A percentile compares a stretch with the other conserved stretches of the same genome.
Conservation (phyloP, 2,329 filamentous ascomycete species). For the Leptographium flavum region DNA sequence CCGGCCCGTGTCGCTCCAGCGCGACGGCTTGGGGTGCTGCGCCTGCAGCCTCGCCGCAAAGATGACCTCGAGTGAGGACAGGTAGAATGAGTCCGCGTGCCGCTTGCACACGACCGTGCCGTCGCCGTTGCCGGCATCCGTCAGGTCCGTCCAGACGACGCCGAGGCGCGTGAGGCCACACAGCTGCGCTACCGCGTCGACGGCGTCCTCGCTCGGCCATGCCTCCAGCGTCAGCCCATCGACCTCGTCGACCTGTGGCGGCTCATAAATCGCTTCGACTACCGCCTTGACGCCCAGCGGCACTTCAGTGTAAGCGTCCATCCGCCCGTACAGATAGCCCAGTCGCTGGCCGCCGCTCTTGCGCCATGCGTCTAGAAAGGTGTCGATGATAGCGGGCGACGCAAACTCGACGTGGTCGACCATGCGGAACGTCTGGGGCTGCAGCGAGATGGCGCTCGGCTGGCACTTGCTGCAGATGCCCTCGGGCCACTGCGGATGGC, state of each 20-base stretch:
- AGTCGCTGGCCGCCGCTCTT: conserved; percentile 70
- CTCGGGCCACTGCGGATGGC: conserved; percentile 85
- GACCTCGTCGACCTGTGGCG: conserved; percentile 75
- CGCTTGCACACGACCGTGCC: conserved; percentile 88
- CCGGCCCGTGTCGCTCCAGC: conserved; percentile 89
- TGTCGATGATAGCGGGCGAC: conserved; percentile 68
- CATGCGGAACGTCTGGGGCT: conserved; percentile 89
- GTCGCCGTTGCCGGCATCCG: conserved; percentile 67
- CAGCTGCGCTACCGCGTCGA: conserved; percentile 65
- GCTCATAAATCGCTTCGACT: conserved; percentile 94
- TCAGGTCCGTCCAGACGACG: conserved; percentile 85
- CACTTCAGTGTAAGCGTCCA: conserved; percentile 81
- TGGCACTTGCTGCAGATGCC: conserved; percentile 98
- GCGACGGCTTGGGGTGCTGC: conserved; percentile 75
- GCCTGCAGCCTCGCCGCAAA: conserved; percentile 84
- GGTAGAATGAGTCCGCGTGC: conserved; percentile 86
- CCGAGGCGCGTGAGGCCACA: conserved; percentile 84
- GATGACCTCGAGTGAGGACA: conserved; percentile 81
- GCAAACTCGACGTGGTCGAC: conserved; percentile 98
- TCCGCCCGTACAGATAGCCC: conserved; percentile 82
- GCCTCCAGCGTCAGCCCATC: conserved; percentile 77
- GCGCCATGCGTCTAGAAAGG: conserved; percentile 86
- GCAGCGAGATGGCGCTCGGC: conserved; percentile 87
- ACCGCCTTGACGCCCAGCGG: conserved; percentile 90
- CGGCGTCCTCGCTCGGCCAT: conserved; percentile 72